phyloP scores from a whole-genome alignment of 2,329 filamentous ascomycete species.

The Xylaria sp. region DNA sequence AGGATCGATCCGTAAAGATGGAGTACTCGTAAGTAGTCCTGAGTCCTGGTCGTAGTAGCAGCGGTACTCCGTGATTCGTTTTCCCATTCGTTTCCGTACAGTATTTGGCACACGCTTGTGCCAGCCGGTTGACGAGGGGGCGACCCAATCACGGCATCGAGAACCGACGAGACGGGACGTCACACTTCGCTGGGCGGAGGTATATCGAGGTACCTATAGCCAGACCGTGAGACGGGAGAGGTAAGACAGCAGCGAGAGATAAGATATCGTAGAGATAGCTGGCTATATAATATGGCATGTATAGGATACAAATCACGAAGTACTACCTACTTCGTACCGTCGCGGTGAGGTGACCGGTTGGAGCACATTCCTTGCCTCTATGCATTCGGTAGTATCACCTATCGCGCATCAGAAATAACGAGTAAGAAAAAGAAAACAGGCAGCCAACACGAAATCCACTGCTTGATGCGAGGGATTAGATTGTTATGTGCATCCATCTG shows the following conservation, averaged over 20 bases:
- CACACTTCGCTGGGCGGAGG: too few species aligned
- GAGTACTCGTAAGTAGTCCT: background rate
- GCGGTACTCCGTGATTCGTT: background rate
- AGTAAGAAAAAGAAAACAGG: background rate
- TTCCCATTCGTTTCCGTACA: background rate
- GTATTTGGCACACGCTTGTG: too few species aligned
- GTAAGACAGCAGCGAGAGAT: too few species aligned
- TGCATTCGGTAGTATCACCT: too few species aligned
- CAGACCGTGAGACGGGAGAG: too few species aligned
- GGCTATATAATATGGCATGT: background rate
- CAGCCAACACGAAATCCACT: background rate
- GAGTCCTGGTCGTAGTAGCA: background rate
- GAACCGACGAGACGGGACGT: too few species aligned
- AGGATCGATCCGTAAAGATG: background rate
- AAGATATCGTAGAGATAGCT: too few species aligned
- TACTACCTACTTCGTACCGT: background rate
- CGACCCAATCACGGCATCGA: too few species aligned
- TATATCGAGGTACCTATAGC: too few species aligned
- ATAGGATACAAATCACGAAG: background rate
- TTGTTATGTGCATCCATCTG: background rate
- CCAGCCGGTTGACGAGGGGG: too few species aligned
- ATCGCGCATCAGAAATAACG: background rate
- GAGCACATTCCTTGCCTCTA: background rate
- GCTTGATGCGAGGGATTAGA: background rate
- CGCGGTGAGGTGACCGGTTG: background rate